phyloP scores from a whole-genome alignment of 768 basidiomycete genomes.

The Suillus plorans region DNA sequence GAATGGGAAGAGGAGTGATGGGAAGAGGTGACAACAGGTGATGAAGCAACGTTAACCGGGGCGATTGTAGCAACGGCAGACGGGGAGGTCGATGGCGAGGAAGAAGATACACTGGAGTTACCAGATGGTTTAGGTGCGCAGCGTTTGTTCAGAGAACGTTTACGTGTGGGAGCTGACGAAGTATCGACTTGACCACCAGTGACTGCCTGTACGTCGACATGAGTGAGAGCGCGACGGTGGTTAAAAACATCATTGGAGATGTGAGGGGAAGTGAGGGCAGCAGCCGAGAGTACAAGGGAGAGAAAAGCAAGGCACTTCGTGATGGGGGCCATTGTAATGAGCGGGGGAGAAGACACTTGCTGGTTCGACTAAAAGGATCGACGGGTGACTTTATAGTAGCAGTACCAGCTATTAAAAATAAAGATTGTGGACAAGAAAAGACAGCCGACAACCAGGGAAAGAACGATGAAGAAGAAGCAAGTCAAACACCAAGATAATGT shows the following conservation, averaged over 20 bases:
- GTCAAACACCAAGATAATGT: constrained; percentile 3
- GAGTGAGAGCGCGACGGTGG: constrained; percentile 20
- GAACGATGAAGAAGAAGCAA: constrained; percentile 6
- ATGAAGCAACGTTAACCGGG: constrained; percentile 25
- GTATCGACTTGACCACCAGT: neutral
- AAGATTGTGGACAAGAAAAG: constrained; percentile 5
- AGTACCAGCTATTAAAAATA: neutral
- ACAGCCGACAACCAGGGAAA: constrained; percentile 5
- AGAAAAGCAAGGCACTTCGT: constrained; percentile 43
- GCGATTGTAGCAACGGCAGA: neutral
- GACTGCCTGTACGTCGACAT: neutral
- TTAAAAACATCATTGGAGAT: constrained; percentile 26
- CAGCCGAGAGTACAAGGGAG: constrained; percentile 40
- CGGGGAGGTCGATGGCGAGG: neutral
- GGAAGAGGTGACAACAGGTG: neutral
- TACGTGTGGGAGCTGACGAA: constrained; percentile 11
- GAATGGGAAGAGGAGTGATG: neutral
- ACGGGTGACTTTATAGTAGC: constrained; percentile 16
- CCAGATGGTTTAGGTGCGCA: constrained; percentile 20
- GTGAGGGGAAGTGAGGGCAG: constrained; percentile 38
- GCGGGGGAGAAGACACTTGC: constrained; percentile 15
- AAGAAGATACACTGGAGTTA: constrained; percentile 7
- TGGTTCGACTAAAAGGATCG: constrained; percentile 15
- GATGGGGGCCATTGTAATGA: constrained; percentile 33
- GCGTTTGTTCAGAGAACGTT: constrained; percentile 30